Evolutionary conservation across 31 red algal species (phyloP).

Genomic region (Porphyra umbilicalis): DNA sequence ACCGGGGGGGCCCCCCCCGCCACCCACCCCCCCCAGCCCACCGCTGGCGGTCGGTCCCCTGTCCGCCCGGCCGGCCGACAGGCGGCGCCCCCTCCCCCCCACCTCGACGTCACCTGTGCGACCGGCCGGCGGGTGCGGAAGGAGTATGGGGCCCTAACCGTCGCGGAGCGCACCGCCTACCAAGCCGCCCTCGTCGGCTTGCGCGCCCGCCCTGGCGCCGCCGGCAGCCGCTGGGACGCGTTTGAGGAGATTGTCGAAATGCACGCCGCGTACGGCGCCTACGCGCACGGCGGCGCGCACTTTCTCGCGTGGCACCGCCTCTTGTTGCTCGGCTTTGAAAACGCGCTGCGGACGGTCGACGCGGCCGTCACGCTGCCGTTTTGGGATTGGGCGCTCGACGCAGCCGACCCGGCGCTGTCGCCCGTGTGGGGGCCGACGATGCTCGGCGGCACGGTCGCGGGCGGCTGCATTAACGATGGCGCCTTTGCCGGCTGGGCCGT

Average conservation of each 20-base stretch:
- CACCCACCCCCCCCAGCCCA: background rate
- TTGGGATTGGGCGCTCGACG: slow-evolving; percentile 57
- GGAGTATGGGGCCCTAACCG: background rate
- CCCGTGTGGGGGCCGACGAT: slow-evolving; percentile 28
- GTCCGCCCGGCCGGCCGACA: background rate
- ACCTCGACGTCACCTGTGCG: background rate
- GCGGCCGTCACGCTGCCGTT: slow-evolving; percentile 45
- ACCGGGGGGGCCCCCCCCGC: background rate
- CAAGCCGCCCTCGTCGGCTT: background rate
- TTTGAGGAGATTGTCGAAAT: slow-evolving; percentile 11
- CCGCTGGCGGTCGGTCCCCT: background rate
- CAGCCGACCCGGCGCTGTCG: slow-evolving; percentile 36
- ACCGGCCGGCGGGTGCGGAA: background rate
- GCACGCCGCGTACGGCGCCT: slow-evolving; percentile 22
- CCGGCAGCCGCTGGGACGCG: background rate
- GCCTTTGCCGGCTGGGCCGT: background rate
- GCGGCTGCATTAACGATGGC: background rate
- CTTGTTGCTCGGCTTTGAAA: slow-evolving; percentile 43
- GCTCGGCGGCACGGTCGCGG: slow-evolving; percentile 18
- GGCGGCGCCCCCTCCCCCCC: background rate
- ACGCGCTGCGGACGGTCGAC: slow-evolving; percentile 29
- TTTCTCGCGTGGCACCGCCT: slow-evolving; percentile 66
- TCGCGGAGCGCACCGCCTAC: background rate
- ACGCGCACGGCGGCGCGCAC: slow-evolving; percentile 43
- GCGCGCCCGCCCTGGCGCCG: background rate